phyloP scores from a whole-genome alignment of 2,329 filamentous ascomycete genomes.

The Neofusicoccum kwambonambiense region DNA sequence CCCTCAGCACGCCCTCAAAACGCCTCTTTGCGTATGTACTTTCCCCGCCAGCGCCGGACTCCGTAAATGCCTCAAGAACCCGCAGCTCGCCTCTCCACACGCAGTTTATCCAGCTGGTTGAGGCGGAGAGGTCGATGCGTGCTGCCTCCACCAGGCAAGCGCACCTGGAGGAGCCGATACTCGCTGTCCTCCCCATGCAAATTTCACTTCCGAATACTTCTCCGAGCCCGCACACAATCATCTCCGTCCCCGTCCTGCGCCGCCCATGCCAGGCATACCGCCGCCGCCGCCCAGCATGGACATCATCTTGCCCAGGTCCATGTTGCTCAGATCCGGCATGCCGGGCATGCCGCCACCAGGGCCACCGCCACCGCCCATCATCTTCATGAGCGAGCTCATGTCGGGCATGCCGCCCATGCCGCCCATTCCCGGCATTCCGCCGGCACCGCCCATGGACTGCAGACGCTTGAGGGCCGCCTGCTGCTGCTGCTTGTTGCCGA shows the following conservation, averaged over 20 bases:
- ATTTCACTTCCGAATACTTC: too few relatives aligned
- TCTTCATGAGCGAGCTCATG: conserved; percentile 86
- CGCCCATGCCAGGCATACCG: background rate
- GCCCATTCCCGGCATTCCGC: conserved; percentile 51
- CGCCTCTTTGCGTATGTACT: background rate
- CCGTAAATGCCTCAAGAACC: background rate
- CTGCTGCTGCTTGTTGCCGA: conserved; percentile 86
- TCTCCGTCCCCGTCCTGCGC: conserved; percentile 14
- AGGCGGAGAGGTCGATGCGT: background rate
- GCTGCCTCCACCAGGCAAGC: too few relatives aligned
- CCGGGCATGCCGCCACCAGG: conserved; percentile 49
- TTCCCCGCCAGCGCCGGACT: background rate
- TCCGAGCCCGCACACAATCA: background rate
- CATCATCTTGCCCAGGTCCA: conserved; percentile 32
- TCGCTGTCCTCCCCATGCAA: too few relatives aligned
- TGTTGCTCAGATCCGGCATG: conserved; percentile 59
- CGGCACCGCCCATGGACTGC: conserved; percentile 82
- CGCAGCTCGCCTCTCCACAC: background rate
- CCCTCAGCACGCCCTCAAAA: background rate
- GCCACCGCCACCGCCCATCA: conserved; percentile 68
- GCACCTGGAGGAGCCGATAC: too few relatives aligned
- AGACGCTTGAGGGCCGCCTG: conserved; percentile 96
- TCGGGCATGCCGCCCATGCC: conserved; percentile 67
- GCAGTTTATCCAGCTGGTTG: background rate
- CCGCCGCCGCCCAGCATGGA: conserved; percentile 35